These are phyloP conservation scores for Rhizopus microsporus DNA, from an alignment of 371 early-diverging fungal species.

Conservation along the genomic window DNA sequence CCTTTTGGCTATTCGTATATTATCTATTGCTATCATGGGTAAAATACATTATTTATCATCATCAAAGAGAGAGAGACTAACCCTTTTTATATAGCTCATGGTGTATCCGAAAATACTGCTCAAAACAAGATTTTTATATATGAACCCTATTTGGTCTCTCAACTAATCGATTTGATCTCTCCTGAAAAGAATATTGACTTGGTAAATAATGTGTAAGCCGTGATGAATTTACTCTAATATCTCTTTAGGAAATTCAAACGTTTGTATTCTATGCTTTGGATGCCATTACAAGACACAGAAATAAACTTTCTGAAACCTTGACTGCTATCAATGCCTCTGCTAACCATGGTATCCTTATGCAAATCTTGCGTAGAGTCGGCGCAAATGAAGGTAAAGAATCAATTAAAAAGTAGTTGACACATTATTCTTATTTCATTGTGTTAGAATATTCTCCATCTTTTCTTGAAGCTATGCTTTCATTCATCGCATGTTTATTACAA, in stretches of 20 bases:
- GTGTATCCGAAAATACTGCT: constrained; percentile 68
- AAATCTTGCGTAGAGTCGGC: constrained; percentile 71
- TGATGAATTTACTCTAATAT: neutral
- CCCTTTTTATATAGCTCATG: constrained; percentile 43
- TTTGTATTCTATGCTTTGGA: constrained; percentile 81
- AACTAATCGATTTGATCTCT: constrained; percentile 77
- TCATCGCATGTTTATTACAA: constrained; percentile 74
- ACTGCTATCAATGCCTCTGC: constrained; percentile 89
- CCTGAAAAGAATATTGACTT: constrained; percentile 56
- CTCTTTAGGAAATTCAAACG: constrained; percentile 68
- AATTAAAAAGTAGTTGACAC: neutral
- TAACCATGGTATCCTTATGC: constrained; percentile 90
- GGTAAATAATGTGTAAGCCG: constrained; percentile 9
- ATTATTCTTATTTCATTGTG: neutral
- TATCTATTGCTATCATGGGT: constrained; percentile 80
- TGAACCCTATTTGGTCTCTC: constrained; percentile 81
- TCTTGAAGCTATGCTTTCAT: constrained; percentile 80
- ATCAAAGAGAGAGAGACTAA: neutral
- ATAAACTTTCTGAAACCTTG: constrained; percentile 77
- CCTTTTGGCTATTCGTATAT: constrained; percentile 72
- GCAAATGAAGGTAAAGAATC: constrained; percentile 39
- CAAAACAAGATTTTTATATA: constrained; percentile 77
- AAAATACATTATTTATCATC: constrained; percentile 14
- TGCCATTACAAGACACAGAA: constrained; percentile 76
- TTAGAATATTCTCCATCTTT: constrained; percentile 68